phyloP scores from a whole-genome alignment of 352 stramenopile species.

The Achlya hypogyna region DNA sequence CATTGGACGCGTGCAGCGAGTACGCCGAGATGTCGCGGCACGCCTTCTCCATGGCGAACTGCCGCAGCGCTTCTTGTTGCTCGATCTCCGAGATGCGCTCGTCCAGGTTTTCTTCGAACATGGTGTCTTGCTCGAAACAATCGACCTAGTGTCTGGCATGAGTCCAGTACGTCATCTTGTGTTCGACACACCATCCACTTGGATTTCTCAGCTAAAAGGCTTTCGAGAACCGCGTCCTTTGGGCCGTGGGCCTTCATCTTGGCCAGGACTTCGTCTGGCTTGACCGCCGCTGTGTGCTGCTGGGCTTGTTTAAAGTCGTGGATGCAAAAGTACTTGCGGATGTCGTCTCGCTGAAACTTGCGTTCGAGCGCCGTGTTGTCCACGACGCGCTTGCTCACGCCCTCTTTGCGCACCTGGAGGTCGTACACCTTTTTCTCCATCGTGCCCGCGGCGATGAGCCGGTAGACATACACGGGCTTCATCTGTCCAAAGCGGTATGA shows the following conservation, averaged over 20 bases:
- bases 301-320: conserved; percentile 70
- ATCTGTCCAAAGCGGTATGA: conserved; percentile 88
- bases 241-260: conserved; percentile 25
- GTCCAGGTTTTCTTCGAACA: conserved; percentile 84
- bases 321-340: conserved; percentile 82
- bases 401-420: conserved; percentile 84
- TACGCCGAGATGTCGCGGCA: conserved; percentile 34
- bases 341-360: conserved; percentile 70
- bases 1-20: conserved; percentile 31
- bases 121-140: conserved; percentile 84
- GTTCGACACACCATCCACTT: conserved; percentile 12
- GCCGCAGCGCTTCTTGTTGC: conserved; percentile 66
- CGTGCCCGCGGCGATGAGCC: conserved; percentile 84
- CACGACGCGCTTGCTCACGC: conserved; percentile 81
- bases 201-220: conserved; percentile 5
- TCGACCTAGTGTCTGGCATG: conserved; percentile 29
- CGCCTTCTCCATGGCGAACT: conserved; percentile 60
- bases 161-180: not conserved
- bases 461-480: conserved; percentile 89
- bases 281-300: conserved; percentile 26
- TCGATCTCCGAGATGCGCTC: conserved; percentile 59
- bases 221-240: not conserved
- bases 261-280: conserved; percentile 24
- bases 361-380: conserved; percentile 78
- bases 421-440: conserved; percentile 92